Base-by-base conservation (phyloP, 78 protist genomes). In the Mastigamoeba balamuthi region DNA sequence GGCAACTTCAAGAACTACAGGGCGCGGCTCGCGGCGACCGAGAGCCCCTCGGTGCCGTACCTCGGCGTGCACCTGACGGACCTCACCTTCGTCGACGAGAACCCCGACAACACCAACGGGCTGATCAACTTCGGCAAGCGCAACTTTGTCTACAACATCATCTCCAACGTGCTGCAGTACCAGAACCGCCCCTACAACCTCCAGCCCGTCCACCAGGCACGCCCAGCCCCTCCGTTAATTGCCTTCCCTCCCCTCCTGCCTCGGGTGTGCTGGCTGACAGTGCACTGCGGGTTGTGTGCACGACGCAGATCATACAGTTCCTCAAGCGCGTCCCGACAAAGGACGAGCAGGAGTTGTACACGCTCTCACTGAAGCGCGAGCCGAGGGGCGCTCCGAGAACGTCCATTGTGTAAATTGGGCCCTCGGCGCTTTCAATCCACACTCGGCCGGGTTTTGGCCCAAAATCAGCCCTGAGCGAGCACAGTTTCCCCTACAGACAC, bases 71-170 rank as follows among this genome's bases (percentile, higher is more conserved):
- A 84, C 75, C 64, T 88, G 27, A 88, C 89, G 5, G 92, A 88
- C 87, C 38, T 88, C 1, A 86, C 88, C 1, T 88, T 86, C 75
- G 88, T 88, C 65, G 92, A 88, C 17, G 92, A 88, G 71, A 84
- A 88, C 48, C 87, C 82, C 1, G 82, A 83, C 65, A 64, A 40
- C 43, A 30, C 75, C 28, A 63, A 72, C 6, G 48, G 65, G 33
- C 58, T 48, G 17, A 48, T 48, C 58, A 48, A 48, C 58, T 48
- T 48, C 58, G 17, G 33, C 58, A 48, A 48, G 58, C 17, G 58
- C 17, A 48, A 17, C 58, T 8, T 75, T 7, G 42, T 69, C 28
- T 43, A 58, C 75, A 23, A 8, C 35, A 43, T 77, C 28, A 88
- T 88, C 29, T 78, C 86, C 2, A 7, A 76, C 27, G 41, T 87